Evolutionary conservation across 2,329 filamentous ascomycete species (phyloP).

Genomic region (Botrytis deweyae): DNA sequence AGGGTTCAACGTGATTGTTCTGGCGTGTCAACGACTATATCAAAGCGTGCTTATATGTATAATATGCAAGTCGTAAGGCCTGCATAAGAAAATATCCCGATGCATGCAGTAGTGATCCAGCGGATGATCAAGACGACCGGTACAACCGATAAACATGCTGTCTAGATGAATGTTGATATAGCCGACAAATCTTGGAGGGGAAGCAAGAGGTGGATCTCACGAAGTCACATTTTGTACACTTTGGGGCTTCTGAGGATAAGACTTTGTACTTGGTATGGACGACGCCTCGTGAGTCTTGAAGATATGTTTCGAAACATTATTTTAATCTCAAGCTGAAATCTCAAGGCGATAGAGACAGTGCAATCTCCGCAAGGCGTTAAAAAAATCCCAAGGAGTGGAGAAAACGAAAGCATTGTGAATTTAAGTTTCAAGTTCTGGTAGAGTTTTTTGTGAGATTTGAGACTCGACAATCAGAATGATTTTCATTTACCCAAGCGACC

Average conservation of each 20-base stretch:
- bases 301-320: background rate
- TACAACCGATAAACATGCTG: background rate
- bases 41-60: slow-evolving; percentile 12
- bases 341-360: background rate
- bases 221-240: background rate
- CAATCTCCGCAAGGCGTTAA: slow-evolving; percentile 5
- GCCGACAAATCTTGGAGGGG: background rate
- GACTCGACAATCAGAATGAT: background rate
- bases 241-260: background rate
- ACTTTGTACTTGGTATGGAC: background rate
- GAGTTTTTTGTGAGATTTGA: background rate
- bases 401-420: background rate
- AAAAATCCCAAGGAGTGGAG: background rate
- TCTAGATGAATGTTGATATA: background rate
- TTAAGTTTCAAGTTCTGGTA: slow-evolving; percentile 6
- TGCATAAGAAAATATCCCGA: background rate
- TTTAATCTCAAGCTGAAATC: background rate
- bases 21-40: background rate
- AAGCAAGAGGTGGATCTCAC: background rate
- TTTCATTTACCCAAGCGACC: slow-evolving; percentile 9
- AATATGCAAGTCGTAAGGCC: slow-evolving; percentile 1
- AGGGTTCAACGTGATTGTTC: background rate
- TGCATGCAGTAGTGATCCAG: background rate
- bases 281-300: background rate
- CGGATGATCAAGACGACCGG: background rate